phyloP scores from a whole-genome alignment of 2,329 filamentous ascomycete species.

The Gaeumannomyces sp. region DNA sequence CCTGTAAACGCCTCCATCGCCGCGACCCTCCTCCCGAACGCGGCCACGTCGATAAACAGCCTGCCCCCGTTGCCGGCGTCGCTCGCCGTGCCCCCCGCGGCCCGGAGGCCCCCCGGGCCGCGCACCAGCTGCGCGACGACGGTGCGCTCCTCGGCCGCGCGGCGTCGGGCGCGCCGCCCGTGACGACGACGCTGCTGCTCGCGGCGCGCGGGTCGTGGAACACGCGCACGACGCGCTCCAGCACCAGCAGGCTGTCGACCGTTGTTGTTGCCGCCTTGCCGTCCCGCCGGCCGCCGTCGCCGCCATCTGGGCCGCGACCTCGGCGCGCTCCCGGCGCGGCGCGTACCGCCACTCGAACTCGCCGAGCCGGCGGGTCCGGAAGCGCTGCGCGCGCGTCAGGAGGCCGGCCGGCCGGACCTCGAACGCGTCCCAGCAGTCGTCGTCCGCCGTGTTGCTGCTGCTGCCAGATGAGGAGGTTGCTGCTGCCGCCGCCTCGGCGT shows the following conservation, averaged over 20 bases:
- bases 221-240: slow-evolving; percentile 39
- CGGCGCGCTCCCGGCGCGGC: slow-evolving; percentile 35
- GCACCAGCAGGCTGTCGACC: slow-evolving; percentile 39
- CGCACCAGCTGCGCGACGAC: too few relatives aligned
- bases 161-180: background rate
- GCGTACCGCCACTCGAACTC: slow-evolving; percentile 52
- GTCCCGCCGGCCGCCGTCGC: too few relatives aligned
- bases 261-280: slow-evolving; percentile 3
- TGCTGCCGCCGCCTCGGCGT: background rate
- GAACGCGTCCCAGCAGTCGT: slow-evolving; percentile 23
- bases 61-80: slow-evolving; percentile 31
- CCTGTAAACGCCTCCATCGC: too few relatives aligned
- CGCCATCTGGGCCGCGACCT: slow-evolving; percentile 25
- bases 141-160: too few relatives aligned
- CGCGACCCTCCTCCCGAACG: slow-evolving; percentile 33
- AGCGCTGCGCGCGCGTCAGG: slow-evolving; percentile 38
- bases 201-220: background rate
- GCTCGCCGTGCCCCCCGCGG: slow-evolving; percentile 20
- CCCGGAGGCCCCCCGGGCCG: slow-evolving; percentile 2
- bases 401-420: slow-evolving; percentile 29
- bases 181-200: slow-evolving; percentile 2
- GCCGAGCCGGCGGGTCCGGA: slow-evolving; percentile 39
- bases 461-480: background rate
- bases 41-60: slow-evolving; percentile 35
- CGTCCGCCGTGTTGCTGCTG: slow-evolving; percentile 18